These are phyloP conservation scores for Lachnellula willkommii DNA, from an alignment of 2,329 filamentous ascomycete species.

Conservation along the genomic window DNA sequence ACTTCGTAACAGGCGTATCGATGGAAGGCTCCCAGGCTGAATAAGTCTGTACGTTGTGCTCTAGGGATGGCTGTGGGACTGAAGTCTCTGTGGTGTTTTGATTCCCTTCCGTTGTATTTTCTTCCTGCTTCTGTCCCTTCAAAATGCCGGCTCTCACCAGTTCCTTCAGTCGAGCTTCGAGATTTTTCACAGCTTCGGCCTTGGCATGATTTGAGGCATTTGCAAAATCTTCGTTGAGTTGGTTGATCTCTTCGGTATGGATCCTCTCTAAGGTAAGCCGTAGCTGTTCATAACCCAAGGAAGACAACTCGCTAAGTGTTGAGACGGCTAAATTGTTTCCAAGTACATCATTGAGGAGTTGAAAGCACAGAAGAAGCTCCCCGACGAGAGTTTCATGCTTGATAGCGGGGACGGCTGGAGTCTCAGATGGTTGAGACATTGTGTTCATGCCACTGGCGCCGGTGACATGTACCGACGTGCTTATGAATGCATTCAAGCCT, in stretches of 20 bases:
- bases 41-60: too few relatives aligned
- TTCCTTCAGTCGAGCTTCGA: background rate
- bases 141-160: background rate
- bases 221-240: background rate
- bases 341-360: conserved; percentile 6
- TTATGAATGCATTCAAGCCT: background rate
- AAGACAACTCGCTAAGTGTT: background rate
- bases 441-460: background rate
- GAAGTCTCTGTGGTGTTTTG: too few relatives aligned
- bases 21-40: too few relatives aligned
- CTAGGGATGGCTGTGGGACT: too few relatives aligned
- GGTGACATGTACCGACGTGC: background rate
- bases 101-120: background rate
- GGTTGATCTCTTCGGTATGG: background rate
- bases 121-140: background rate
- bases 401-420: background rate
- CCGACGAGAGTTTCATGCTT: background rate
- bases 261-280: background rate
- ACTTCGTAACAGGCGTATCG: too few relatives aligned
- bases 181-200: background rate
- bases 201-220: background rate
- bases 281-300: background rate
- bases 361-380: conserved; percentile 11
- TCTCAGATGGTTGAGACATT: background rate
- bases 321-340: background rate